Conservation (phyloP, 257 asterid species). For the Phtheirospermum japonicum region DNA sequence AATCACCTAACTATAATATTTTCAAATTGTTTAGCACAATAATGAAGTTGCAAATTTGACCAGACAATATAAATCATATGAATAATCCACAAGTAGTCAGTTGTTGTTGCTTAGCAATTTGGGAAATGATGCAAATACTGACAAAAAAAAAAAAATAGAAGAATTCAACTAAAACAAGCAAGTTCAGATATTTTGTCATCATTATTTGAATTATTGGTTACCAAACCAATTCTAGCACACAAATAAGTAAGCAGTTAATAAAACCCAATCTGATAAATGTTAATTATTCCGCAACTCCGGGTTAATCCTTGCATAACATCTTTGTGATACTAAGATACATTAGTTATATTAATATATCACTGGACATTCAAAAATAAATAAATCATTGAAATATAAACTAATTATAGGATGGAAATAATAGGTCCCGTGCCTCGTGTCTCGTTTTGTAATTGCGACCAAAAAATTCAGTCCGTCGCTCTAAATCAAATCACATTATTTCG, state of each 20-base stretch:
- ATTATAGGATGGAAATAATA: too few species aligned
- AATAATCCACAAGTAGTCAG: background rate
- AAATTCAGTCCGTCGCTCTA: too few species aligned
- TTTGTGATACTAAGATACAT: too few species aligned
- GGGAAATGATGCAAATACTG: background rate
- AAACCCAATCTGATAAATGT: too few species aligned
- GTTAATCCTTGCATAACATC: too few species aligned
- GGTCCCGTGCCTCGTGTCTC: too few species aligned
- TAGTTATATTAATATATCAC: too few species aligned
- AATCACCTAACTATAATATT: background rate
- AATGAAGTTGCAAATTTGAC: background rate
- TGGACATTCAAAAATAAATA: too few species aligned
- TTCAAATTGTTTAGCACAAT: background rate
- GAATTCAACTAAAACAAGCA: background rate
- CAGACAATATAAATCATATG: background rate
- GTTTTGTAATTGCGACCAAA: too few species aligned
- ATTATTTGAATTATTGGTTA: background rate
- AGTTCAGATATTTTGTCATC: background rate
- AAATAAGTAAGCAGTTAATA: too few species aligned
- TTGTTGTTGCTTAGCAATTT: background rate
- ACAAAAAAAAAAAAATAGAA: background rate
- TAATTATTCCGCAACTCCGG: too few species aligned
- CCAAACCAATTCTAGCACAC: background rate
- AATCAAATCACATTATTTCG: background rate
- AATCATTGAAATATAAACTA: too few species aligned